Base-by-base conservation (phyloP, 2,329 filamentous ascomycete species). In the Chrysosporium keratinophilum region DNA sequence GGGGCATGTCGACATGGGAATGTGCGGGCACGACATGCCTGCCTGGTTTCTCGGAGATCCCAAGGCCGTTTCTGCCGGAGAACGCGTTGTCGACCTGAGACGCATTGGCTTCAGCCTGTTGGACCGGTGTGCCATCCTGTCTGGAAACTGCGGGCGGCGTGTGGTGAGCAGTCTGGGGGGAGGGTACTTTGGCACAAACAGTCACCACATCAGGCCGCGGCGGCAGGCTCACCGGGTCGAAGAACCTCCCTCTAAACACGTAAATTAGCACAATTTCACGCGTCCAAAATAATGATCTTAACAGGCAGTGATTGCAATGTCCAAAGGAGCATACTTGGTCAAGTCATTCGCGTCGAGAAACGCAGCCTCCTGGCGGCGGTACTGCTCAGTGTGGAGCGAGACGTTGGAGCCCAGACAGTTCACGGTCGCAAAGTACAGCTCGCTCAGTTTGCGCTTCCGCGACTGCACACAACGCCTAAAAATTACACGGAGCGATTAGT, bases 371-470 rank as follows among this genome's bases (percentile, higher is more conserved):
- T 74, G 70, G 57, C 74, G 71, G 56, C 72, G 70, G 63, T 73
- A 72, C 53, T 69, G 64, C 40, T 71, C 77, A 64, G 80, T 79
- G 63, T 83, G 66, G 59, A 74, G 75, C 69, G 75, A 73, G 70
- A 81, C 76, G 66, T 77, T 72, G 70, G 71, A 71, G 64, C 64
- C 65, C 61, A 67, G 64, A 62, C 74, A 68, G 60, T 76, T 70
- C 68, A 83, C 81, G 70, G 85, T 85, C 76, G 87, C 84, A 78
- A 87, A 81, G 76, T 86, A 95, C 64, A 95, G 80, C 75, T 93
- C 86, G 70, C 85, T 84, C 69, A 95, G 79, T 78, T 94, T 94
- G 72, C 88, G 84, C 81, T 94, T 93, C 73, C 87, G 85, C 78
- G 86, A 88, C 72, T 78, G 79, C 77, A 86, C 81, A 79, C 74